These are phyloP conservation scores for Hansenula lynferdii DNA, from an alignment of 1,139 yeast genomes.

Conservation along the genomic window DNA sequence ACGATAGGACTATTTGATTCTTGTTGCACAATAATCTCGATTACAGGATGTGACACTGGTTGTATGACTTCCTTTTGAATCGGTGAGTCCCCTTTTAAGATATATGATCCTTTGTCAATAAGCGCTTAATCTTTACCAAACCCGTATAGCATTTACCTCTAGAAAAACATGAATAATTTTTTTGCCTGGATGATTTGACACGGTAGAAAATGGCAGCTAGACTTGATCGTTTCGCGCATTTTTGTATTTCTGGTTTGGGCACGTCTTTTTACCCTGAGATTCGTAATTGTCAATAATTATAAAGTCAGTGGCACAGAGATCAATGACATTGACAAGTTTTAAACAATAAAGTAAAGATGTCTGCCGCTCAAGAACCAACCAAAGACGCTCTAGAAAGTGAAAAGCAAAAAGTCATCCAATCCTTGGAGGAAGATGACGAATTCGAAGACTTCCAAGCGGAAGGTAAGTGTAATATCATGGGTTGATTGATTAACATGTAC, in stretches of 20 bases:
- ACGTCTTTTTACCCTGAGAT: neutral
- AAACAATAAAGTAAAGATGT: slow-evolving; percentile 11
- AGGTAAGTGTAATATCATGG: too few relatives aligned
- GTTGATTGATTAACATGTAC: neutral
- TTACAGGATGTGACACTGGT: neutral
- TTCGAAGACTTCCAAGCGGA: slow-evolving; percentile 94
- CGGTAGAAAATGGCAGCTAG: neutral
- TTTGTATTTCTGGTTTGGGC: neutral
- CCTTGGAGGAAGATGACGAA: slow-evolving; percentile 87
- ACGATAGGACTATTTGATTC: neutral
- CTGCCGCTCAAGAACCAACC: slow-evolving; percentile 9
- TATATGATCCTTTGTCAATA: too few relatives aligned
- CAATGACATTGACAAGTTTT: too few relatives aligned
- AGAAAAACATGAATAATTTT: too few relatives aligned
- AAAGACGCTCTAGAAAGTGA: slow-evolving; percentile 7
- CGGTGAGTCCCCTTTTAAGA: too few relatives aligned
- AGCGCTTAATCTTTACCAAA: too few relatives aligned
- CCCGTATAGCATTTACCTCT: too few relatives aligned
- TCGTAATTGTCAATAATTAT: neutral
- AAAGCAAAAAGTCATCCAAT: slow-evolving; percentile 29
- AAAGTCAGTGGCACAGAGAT: neutral
- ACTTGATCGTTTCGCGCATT: neutral
- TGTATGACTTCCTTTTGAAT: neutral
- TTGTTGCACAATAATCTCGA: neutral
- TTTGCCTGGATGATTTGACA: too few relatives aligned